These are phyloP conservation scores for Chaetoceros tenuissimus DNA, from an alignment of 108 stramenopile genomes.

Conservation along the genomic window DNA sequence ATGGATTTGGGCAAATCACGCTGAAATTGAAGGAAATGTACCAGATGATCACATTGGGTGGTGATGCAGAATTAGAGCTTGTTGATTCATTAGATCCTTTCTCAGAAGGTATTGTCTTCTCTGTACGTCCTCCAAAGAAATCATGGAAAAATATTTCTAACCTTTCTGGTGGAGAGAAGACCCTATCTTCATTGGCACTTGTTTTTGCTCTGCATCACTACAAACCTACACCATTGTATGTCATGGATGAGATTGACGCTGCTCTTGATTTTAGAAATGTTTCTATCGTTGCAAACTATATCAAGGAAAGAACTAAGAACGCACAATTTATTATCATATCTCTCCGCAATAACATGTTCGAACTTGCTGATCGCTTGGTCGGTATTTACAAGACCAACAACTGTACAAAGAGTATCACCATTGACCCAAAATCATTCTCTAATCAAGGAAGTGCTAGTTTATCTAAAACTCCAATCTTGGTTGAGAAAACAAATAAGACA, in stretches of 20 bases:
- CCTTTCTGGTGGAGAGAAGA: conserved; percentile 98
- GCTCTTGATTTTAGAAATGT: conserved; percentile 99
- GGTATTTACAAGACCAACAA: conserved; percentile 98
- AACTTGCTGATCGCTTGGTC: conserved; percentile 95
- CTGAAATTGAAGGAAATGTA: conserved; percentile 99
- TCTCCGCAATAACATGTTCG: conserved; percentile 99
- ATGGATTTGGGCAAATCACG: conserved; percentile 92
- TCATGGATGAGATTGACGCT: conserved; percentile 99
- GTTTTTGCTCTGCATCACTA: conserved; percentile 99
- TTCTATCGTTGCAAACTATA: conserved; percentile 98
- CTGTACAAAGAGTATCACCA: conserved; percentile 95
- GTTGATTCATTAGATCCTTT: conserved; percentile 99
- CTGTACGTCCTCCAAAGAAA: conserved; percentile 98
- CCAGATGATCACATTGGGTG: conserved; percentile 99
- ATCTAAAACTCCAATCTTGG: too few relatives aligned
- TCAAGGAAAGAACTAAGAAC: conserved; percentile 98
- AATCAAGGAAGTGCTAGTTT: conserved; percentile 2
- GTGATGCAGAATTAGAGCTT: conserved; percentile 98
- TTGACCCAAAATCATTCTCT: conserved; percentile 70
- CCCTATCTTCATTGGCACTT: conserved; percentile 92
- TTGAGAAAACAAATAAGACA: too few relatives aligned
- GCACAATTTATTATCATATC: conserved; percentile 99
- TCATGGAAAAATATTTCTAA: conserved; percentile 99
- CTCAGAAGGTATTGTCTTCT: conserved; percentile 95
- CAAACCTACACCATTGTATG: conserved; percentile 99